Percentiles rank a stretch among this genome's conserved stretches.
These are phyloP conservation scores for Suzukiozyma palmioleophila DNA, from an alignment of 1,139 yeast species.

Conservation along the genomic window DNA sequence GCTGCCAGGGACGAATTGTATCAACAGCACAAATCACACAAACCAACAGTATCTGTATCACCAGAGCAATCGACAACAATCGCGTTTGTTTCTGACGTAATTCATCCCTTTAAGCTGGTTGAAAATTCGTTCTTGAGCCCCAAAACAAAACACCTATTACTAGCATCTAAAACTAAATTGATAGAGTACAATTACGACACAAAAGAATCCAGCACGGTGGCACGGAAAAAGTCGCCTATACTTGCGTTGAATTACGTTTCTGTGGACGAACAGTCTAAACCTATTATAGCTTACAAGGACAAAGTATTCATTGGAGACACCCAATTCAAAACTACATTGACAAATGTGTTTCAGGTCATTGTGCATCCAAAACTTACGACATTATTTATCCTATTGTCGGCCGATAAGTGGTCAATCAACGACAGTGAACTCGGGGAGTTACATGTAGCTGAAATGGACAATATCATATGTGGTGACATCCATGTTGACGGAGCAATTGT, in stretches of 20 bases:
- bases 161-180: slow-evolving; percentile 3
- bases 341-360: slow-evolving; percentile 18
- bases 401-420: slow-evolving; percentile 27
- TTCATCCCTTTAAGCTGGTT: slow-evolving; percentile 4
- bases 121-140: slow-evolving; percentile 1
- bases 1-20: slow-evolving; percentile 36
- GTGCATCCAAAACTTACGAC: slow-evolving; percentile 31
- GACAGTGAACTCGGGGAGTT: slow-evolving; percentile 12
- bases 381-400: slow-evolving; percentile 24
- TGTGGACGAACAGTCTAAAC: slow-evolving; percentile 9
- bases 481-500: slow-evolving; percentile 67
- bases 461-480: slow-evolving; percentile 33
- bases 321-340: slow-evolving; percentile 7
- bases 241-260: slow-evolving; percentile 13
- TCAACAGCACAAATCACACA: slow-evolving; percentile 39
- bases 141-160: neutral
- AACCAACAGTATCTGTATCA: slow-evolving; percentile 26
- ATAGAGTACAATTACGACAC: neutral
- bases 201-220: neutral
- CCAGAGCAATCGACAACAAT: slow-evolving; percentile 10
- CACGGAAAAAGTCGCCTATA: slow-evolving; percentile 6
- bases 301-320: slow-evolving; percentile 14
- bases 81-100: neutral
- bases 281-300: slow-evolving; percentile 18
- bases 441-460: slow-evolving; percentile 7